phyloP scores from a whole-genome alignment of 345 rosid genomes.

The Salix exigua region DNA sequence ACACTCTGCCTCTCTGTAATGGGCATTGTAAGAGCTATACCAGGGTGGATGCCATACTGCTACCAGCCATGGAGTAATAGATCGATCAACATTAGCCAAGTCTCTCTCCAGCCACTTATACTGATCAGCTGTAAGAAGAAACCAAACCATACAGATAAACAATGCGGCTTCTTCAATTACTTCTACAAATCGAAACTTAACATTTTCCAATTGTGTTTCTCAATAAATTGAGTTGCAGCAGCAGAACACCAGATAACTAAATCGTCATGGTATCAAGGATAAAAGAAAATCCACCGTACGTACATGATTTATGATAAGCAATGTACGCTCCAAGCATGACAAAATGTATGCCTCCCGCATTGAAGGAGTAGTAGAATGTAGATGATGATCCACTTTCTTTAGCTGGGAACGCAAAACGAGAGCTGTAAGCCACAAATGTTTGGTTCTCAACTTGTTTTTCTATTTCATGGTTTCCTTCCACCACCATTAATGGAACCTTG shows the following conservation, averaged over 20 bases:
- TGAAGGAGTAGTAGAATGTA: conserved; percentile 73
- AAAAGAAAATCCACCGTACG: not conserved
- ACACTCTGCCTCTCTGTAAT: conserved; percentile 85
- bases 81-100: conserved; percentile 53
- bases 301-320: conserved; percentile 61
- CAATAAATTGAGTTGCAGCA: too few species aligned
- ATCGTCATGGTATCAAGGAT: not conserved
- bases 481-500: conserved; percentile 72
- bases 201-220: too few species aligned
- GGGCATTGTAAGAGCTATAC: conserved; percentile 76
- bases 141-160: not conserved
- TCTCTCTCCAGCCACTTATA: conserved; percentile 77
- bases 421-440: conserved; percentile 70
- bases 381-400: conserved; percentile 70
- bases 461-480: conserved; percentile 88
- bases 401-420: conserved; percentile 85
- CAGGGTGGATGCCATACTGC: conserved; percentile 86
- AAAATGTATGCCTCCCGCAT: conserved; percentile 93
- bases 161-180: too few species aligned
- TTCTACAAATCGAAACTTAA: too few species aligned
- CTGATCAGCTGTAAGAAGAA: conserved; percentile 57
- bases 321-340: conserved; percentile 81
- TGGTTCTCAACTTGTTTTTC: conserved; percentile 66
- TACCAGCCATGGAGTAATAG: conserved; percentile 78
- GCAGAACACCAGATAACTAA: too few species aligned